These are phyloP conservation scores for Carex littledalei DNA, from an alignment of 176 grass and related monocot genomes.

Conservation along the genomic window DNA sequence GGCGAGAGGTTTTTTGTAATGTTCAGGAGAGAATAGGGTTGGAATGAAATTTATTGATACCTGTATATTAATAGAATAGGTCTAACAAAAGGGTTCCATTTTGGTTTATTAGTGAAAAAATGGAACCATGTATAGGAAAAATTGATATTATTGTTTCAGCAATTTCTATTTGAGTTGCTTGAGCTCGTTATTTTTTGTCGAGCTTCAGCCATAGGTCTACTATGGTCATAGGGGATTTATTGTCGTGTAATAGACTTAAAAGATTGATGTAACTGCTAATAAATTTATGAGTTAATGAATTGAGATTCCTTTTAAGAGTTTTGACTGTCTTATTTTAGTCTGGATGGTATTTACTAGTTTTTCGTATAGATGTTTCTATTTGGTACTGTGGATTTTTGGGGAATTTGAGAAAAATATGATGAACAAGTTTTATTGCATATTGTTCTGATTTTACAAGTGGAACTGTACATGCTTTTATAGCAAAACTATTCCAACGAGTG, in stretches of 20 bases:
- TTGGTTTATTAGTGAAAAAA: constrained; percentile 29
- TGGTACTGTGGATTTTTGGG: constrained; percentile 5
- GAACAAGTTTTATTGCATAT: too few species aligned
- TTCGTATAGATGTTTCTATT: constrained; percentile 28
- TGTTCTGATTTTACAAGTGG: too few species aligned
- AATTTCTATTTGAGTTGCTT: neutral
- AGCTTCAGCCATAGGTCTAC: neutral
- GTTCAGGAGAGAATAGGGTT: neutral
- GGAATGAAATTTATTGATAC: neutral
- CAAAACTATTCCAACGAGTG: too few species aligned
- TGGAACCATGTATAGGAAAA: neutral
- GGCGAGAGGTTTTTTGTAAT: constrained; percentile 7
- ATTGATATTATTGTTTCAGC: neutral
- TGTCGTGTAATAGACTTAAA: neutral
- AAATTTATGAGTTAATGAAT: constrained; percentile 40
- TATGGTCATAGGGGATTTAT: neutral
- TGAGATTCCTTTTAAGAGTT: constrained; percentile 17
- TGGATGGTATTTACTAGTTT: constrained; percentile 39
- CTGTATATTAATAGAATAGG: constrained; percentile 16
- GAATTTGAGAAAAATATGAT: too few species aligned
- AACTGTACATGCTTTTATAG: too few species aligned
- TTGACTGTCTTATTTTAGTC: constrained; percentile 33
- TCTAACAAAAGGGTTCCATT: constrained; percentile 19
- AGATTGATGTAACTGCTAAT: neutral
- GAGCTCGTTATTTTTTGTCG: constrained; percentile 27